Evolutionary conservation across 2,329 filamentous ascomycete genomes (phyloP), one percentile per base, ranked within the genome.

Genomic region (Keithomyces neogunnii): DNA sequence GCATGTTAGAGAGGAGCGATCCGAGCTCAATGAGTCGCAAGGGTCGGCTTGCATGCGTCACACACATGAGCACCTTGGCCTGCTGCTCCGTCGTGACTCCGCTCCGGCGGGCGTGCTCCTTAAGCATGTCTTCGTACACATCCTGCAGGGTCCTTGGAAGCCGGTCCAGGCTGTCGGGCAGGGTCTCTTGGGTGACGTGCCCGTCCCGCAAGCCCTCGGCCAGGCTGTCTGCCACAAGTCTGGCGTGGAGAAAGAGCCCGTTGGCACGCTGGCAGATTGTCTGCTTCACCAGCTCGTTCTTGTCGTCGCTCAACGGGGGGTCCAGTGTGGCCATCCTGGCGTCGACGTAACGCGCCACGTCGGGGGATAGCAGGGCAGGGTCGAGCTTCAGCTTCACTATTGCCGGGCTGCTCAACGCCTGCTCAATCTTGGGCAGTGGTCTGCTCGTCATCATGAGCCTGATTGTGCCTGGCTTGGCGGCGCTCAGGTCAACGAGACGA

Each of bases 21-120:
- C 33, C n/a, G 9, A 74, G 47, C 53, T 75, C 70, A 4, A 66
- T 62, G 5, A 74, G 52, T 3, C 71, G 62, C 13, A 74, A 51
- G 2, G 71, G 71, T 0, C 70, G 62, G 5, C 59, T 61, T 10
- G 69, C 60, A 55, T 74, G 69, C 0, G 66, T 73, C 9, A 73
- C 63, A 50, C 63, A 68, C 38, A 65, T 61, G 3, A 74, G 58
- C 2, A 74, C 59, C 2, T 64, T 51, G 0, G 61, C 48, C 51
- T 74, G 72, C 5, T 69, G 49, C 0, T 66, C 58, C 26, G 48
- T 51, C 0, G 57, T 53, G 0, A 69, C 53, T 5, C 59, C 61
- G 3, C 33, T 35, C 6, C 33, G 33, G 11, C 33, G 33, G 11
- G 33, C 33, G 33, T 63, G 59, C 5, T 65, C 59, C 5, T 46